Evolutionary conservation across 164 flowering plant genomes (phyloP).

Genomic region (Annona squamosa): DNA sequence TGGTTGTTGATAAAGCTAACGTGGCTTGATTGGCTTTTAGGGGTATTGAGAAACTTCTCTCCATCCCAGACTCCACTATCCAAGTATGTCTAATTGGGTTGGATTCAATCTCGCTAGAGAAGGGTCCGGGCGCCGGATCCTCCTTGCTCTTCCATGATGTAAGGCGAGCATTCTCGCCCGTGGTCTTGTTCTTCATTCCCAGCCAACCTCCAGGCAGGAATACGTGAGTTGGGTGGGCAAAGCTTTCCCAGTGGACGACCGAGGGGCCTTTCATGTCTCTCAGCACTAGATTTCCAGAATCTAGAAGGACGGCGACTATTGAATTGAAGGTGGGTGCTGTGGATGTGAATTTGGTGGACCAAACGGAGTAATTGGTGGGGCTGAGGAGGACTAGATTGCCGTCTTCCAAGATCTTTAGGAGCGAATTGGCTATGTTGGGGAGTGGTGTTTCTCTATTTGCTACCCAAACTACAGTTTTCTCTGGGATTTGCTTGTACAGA

Average conservation of each 20-base stretch:
- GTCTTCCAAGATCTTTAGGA: constrained; percentile 16
- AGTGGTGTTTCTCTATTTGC: constrained; percentile 21
- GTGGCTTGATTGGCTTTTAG: constrained; percentile 9
- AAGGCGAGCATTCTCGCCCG: not conserved
- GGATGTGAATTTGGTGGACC: constrained; percentile 26
- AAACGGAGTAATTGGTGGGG: constrained; percentile 12
- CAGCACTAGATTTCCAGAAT: constrained; percentile 27
- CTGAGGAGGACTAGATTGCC: constrained; percentile 19
- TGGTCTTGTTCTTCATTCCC: constrained; percentile 3
- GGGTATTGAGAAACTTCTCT: constrained; percentile 1
- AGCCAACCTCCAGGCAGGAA: constrained; percentile 10
- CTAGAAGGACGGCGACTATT: constrained; percentile 19
- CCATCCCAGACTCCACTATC: constrained; percentile 13
- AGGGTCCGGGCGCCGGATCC: constrained; percentile 12
- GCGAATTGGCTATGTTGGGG: constrained; percentile 2
- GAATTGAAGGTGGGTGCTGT: constrained; percentile 3
- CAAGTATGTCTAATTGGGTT: constrained; percentile 4
- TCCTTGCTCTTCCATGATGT: constrained; percentile 12
- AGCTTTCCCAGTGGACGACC: constrained; percentile 10
- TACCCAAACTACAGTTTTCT: constrained; percentile 20
- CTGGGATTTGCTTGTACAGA: constrained; percentile 13
- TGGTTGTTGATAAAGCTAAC: constrained; percentile 7
- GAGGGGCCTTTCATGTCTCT: constrained; percentile 5
- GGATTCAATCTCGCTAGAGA: constrained; percentile 7
- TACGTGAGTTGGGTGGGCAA: constrained; percentile 9